Conservation (phyloP, 2,329 filamentous ascomycete species). For the Pseudogymnoascus sp. region DNA sequence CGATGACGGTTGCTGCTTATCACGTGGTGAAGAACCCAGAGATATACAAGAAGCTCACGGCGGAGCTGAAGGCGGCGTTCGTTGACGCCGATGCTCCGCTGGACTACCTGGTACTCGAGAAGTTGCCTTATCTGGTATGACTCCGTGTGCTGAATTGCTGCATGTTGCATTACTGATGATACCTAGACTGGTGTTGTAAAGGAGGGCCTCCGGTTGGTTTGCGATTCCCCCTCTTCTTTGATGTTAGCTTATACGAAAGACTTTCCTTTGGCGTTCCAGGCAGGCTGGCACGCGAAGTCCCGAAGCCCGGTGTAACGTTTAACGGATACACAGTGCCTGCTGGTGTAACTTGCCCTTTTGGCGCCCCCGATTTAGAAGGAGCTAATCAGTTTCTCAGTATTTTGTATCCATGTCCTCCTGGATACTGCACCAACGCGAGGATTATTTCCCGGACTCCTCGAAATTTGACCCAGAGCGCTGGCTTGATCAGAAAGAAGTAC, state of each 20-base stretch:
- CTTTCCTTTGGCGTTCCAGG: constrained; percentile 27
- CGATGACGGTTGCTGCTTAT: constrained; percentile 26
- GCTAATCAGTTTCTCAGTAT: constrained; percentile 9
- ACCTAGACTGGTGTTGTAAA: constrained; percentile 28
- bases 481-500: constrained; percentile 15
- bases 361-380: not conserved
- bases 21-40: constrained; percentile 23
- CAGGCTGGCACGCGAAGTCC: constrained; percentile 28
- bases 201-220: constrained; percentile 27
- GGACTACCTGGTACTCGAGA: constrained; percentile 25
- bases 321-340: constrained; percentile 26
- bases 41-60: constrained; percentile 21
- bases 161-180: constrained; percentile 8
- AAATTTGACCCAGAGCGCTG: constrained; percentile 32
- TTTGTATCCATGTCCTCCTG: constrained; percentile 29
- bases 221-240: not conserved
- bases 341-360: constrained; percentile 19
- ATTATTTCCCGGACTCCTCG: constrained; percentile 27
- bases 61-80: constrained; percentile 26
- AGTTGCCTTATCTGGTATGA: constrained; percentile 27
- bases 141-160: not conserved
- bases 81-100: constrained; percentile 23
- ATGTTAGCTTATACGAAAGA: constrained; percentile 4
- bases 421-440: constrained; percentile 27
- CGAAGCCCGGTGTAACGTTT: constrained; percentile 24